A percentile compares a stretch with the other conserved stretches of the same genome.
phyloP scores from a whole-genome alignment of 495 filamentous ascomycete species.

The Tuber aestivum region DNA sequence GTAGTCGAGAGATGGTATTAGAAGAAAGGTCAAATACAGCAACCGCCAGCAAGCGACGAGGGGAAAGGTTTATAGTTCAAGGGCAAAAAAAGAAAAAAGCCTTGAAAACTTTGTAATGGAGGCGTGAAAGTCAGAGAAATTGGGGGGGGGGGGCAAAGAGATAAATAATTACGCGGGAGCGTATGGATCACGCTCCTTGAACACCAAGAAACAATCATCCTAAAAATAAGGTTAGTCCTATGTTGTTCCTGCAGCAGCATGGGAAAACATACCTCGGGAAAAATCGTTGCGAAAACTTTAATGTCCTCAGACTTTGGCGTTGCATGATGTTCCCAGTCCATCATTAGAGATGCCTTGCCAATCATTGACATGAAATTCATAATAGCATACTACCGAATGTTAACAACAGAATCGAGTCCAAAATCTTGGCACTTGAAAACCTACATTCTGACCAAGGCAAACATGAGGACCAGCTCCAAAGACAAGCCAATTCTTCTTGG shows the following conservation, averaged over 20 bases:
- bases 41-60: slow-evolving; percentile 19
- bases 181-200: slow-evolving; percentile 35
- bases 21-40: slow-evolving; percentile 22
- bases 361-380: slow-evolving; percentile 85
- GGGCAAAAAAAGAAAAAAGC: slow-evolving; percentile 1
- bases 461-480: slow-evolving; percentile 97
- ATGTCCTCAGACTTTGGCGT: slow-evolving; percentile 84
- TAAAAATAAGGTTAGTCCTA: slow-evolving; percentile 9
- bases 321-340: slow-evolving; percentile 85
- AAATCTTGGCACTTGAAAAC: neutral
- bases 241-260: neutral
- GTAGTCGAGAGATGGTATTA: slow-evolving; percentile 18
- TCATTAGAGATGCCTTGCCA: slow-evolving; percentile 82
- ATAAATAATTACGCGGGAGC: slow-evolving; percentile 9
- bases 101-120: slow-evolving; percentile 15
- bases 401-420: neutral
- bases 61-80: slow-evolving; percentile 17
- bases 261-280: slow-evolving; percentile 70
- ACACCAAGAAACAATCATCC: slow-evolving; percentile 42
- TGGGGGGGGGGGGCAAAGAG: neutral
- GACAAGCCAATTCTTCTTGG: slow-evolving; percentile 93
- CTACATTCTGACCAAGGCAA: slow-evolving; percentile 75
- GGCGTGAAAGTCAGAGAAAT: slow-evolving; percentile 6
- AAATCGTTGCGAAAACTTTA: slow-evolving; percentile 97
- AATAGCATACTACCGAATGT: slow-evolving; percentile 59